Evolutionary conservation across 2,329 filamentous ascomycete species (phyloP).

Genomic region (Pseudocercospora macadamiae): DNA sequence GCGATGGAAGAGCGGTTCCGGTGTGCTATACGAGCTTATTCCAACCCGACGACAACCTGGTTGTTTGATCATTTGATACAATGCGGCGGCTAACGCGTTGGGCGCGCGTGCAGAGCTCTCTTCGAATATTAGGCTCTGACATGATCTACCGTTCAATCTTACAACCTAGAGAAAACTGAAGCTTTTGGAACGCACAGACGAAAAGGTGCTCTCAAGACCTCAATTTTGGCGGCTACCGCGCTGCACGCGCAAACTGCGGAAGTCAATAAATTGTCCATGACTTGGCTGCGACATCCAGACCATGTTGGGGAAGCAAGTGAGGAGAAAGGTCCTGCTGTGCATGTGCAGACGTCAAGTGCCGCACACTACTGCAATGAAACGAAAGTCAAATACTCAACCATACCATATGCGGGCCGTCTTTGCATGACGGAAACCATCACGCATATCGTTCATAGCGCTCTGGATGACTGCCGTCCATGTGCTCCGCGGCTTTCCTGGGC

Average conservation of each 20-base stretch:
- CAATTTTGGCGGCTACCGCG: conserved; percentile 1
- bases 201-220: not conserved
- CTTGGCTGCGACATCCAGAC: not conserved
- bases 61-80: not conserved
- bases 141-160: not conserved
- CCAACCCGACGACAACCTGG: not conserved
- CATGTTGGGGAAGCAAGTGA: not conserved
- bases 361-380: conserved; percentile 17
- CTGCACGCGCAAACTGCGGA: not conserved
- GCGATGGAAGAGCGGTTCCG: not conserved
- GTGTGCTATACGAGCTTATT: not conserved
- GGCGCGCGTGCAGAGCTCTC: not conserved
- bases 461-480: too few species aligned
- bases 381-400: conserved; percentile 12
- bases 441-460: not conserved
- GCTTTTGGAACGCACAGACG: not conserved
- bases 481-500: too few species aligned
- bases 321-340: conserved; percentile 4
- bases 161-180: too few species aligned
- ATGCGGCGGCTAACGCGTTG: not conserved
- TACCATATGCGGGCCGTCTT: not conserved
- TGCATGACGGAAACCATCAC: not conserved
- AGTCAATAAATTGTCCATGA: conserved; percentile 3
- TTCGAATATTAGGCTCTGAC: not conserved
- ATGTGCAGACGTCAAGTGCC: conserved; percentile 9